Percentiles rank a stretch among this genome's conserved stretches.
Conservation (phyloP, 75 land plant species). For the Pinus tabuliformis region DNA sequence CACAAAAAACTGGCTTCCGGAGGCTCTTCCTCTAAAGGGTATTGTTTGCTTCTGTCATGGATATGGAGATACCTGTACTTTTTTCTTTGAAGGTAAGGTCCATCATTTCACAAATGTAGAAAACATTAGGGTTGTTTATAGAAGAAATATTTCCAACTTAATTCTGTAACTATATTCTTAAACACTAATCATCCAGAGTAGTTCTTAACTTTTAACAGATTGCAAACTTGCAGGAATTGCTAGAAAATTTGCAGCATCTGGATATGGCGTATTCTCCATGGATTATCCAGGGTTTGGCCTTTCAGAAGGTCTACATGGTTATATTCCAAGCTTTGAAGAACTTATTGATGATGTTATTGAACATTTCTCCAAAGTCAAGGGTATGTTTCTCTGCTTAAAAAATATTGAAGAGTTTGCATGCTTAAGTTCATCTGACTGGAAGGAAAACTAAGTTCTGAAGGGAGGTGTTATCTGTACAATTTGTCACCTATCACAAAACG, state of each 20-base stretch:
- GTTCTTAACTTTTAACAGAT: neutral
- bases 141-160: neutral
- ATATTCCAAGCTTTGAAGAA: slow-evolving; percentile 62
- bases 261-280: slow-evolving; percentile 72
- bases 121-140: neutral
- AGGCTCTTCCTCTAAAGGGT: slow-evolving; percentile 49
- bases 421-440: neutral
- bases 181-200: neutral
- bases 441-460: neutral
- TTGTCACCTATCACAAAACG: neutral
- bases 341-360: slow-evolving; percentile 77
- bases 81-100: slow-evolving; percentile 83
- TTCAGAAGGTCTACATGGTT: slow-evolving; percentile 78
- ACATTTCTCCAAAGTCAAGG: slow-evolving; percentile 50
- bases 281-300: slow-evolving; percentile 88
- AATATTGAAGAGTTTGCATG: neutral
- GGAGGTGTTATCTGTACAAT: neutral
- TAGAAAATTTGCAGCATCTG: slow-evolving; percentile 56
- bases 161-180: neutral
- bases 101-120: neutral
- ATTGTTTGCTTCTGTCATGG: slow-evolving; percentile 88
- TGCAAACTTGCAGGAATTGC: slow-evolving; percentile 60
- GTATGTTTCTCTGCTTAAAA: slow-evolving; percentile 18
- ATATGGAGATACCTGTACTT: slow-evolving; percentile 95
- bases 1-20: slow-evolving; percentile 82